Base-by-base conservation (phyloP, 2,329 filamentous ascomycete genomes). In the Fusarium solani-melongenae region DNA sequence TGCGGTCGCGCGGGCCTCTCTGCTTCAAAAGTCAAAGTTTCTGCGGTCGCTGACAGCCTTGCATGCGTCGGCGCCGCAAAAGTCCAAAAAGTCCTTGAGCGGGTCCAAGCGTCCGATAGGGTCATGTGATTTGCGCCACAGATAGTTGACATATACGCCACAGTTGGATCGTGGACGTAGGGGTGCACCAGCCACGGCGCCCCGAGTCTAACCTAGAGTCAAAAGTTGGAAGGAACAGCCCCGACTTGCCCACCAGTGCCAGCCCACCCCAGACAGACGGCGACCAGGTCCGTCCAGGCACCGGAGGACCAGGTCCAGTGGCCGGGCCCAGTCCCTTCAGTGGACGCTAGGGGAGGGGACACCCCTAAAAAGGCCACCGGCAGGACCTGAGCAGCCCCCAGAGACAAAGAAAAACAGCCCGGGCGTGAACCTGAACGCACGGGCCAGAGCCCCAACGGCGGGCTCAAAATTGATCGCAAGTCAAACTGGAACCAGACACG, bases 51-150 rank as follows among this genome's bases (percentile, higher is more conserved):
- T 55, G 70, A 31, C 75, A 78, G 77, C 77, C 76, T 78, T 67
- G 76, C 76, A 77, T 67, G 76, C 76, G 75, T 76, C 64, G 59
- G 27, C 57, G 70, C 68, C 65, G 66, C 64, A 71, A 78, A 77
- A 76, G 66, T 70, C 69, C 62, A 29, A 74, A 69, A 72, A 58
- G 62, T 71, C 46, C 65, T 62, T 56, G 59, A 66, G 69, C 56
- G 73, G 76, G 74, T 76, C 75, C 53, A 58, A 65, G 62, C 41
- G 55, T 58, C 17, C 12, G 27, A n/a, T 15, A n/a, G 17, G 27
- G 70, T 78, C 76, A 78, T 77, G 76, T 78, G 76, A 78, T 61
- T n/a, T 3, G 20, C 60, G 57, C 72, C 75, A 76, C 55, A 64
- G 20, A 8, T 2, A 38, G 8, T 15, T 60, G 57, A 46, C 27